Evolutionary conservation across 805 yeast species (phyloP).

Genomic region (Lachancea sp.): DNA sequence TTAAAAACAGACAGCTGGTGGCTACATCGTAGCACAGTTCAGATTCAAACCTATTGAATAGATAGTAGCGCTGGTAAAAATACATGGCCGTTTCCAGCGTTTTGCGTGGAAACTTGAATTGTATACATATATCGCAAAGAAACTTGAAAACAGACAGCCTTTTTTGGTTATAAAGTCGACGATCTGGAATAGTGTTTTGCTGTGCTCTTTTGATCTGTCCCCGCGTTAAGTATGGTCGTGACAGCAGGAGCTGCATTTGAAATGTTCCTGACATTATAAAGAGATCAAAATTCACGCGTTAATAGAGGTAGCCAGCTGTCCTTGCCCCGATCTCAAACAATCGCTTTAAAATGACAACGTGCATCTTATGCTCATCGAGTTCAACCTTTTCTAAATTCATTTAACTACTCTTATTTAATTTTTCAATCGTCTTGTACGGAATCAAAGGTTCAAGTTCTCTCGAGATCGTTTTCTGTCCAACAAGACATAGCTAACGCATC

Average conservation of each 20-base stretch:
- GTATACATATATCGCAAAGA: constrained; percentile 45
- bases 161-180: constrained; percentile 44
- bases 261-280: constrained; percentile 6
- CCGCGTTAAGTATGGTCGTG: constrained; percentile 56
- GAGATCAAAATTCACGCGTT: neutral
- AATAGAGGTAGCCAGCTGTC: neutral
- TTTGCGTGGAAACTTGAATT: constrained; percentile 60
- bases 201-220: constrained; percentile 49
- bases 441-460: neutral
- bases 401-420: neutral
- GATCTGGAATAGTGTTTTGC: constrained; percentile 44
- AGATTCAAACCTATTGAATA: constrained; percentile 56
- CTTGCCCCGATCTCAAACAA: neutral
- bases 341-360: neutral
- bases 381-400: neutral
- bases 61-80: constrained; percentile 62
- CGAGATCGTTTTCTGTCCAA: neutral
- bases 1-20: constrained; percentile 58
- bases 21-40: constrained; percentile 57
- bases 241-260: constrained; percentile 32
- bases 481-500: neutral
- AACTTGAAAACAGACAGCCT: constrained; percentile 50
- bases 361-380: no score
- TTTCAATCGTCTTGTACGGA: constrained; percentile 1
- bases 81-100: constrained; percentile 66